Conservation (phyloP, 2,329 filamentous ascomycete species). For the Chaetomiaceae sp. region DNA sequence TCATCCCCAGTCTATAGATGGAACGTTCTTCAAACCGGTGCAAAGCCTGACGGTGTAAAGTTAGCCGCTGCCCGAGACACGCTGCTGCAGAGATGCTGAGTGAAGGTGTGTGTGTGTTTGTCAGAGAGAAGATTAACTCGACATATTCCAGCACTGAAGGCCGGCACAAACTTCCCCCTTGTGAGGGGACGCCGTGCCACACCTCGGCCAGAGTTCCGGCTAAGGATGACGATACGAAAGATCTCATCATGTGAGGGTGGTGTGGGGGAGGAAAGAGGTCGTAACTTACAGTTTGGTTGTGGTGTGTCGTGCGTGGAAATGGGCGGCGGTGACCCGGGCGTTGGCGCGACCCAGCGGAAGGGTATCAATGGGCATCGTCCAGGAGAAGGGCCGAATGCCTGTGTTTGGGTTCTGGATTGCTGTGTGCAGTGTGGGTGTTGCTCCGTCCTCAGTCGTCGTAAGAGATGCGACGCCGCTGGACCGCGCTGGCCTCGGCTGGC, state of each 20-base stretch:
- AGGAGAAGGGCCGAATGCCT: neutral
- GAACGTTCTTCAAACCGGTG: neutral
- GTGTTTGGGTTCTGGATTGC: neutral
- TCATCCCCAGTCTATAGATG: neutral
- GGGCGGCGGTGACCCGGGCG: neutral
- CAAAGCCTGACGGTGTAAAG: neutral
- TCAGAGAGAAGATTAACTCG: constrained; percentile 52
- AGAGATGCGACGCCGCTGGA: constrained; percentile 43
- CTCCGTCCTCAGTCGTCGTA: constrained; percentile 39
- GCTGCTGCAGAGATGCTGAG: neutral
- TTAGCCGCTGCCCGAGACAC: neutral
- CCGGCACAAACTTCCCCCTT: constrained; percentile 3
- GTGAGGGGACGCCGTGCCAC: constrained; percentile 2
- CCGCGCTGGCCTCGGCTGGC: constrained; percentile 25
- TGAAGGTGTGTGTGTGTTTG: neutral
- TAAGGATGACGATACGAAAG: constrained; percentile 94
- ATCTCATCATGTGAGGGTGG: constrained; percentile 69
- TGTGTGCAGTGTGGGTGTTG: constrained; percentile 1
- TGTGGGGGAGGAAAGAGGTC: neutral
- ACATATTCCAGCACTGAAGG: constrained; percentile 33
- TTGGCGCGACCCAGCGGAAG: neutral
- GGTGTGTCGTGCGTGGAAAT: neutral
- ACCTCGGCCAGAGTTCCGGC: constrained; percentile 55
- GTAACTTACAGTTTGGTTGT: constrained; percentile 17
- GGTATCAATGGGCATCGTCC: too few species aligned